Base-by-base conservation (phyloP, 2,329 filamentous ascomycete genomes). In the Teratosphaeria viscida region DNA sequence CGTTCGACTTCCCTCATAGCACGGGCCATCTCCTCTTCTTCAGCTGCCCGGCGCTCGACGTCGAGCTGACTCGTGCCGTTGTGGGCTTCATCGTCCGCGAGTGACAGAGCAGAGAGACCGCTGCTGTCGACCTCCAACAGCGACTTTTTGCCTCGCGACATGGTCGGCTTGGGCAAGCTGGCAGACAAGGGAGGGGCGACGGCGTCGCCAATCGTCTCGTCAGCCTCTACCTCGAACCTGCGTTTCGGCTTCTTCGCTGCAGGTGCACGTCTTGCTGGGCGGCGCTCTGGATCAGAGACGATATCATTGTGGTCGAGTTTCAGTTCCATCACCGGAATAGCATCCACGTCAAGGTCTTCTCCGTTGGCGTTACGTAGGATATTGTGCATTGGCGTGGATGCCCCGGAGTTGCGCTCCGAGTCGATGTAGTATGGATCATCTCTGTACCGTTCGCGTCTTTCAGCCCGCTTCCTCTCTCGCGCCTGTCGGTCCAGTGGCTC, bases 351-450 rank as follows among this genome's bases (percentile, higher is more conserved):
- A 8, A 97, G 77, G 53, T 89, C 87, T 2, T 87, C 85, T 1
- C 86, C 87, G 69, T 92, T 92, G 60, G 84, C 85, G 60, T 81
- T 73, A 19, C 75, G 72, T 10, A 81, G 85, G 60, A 94, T 90
- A 64, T 84, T 88, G 68, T 92, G 88, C 56, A 94, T 85, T 0
- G 89, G 89, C 0, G 89, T 92, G 0, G 87, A 87, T 5, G 82
- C 82, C 37, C 84, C 83, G 3, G 83, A 84, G 14, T 62, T 63
- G 19, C 71, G 68, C 19, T 72, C 69, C 0, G 76, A 75, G 52
- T 75, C 77, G 68, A 99, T 97, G 70, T 99, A 99, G 73, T 96
- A 99, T 0, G 94, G 94, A 68, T 99, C 94, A 70, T 97, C 92
- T 66, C 83, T 88, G 72, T 96, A 90, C 59, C 90, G 84, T 70